These are phyloP conservation scores for Phaeosphaeria sp. DNA, from an alignment of 2,329 filamentous ascomycete species.

Conservation along the genomic window DNA sequence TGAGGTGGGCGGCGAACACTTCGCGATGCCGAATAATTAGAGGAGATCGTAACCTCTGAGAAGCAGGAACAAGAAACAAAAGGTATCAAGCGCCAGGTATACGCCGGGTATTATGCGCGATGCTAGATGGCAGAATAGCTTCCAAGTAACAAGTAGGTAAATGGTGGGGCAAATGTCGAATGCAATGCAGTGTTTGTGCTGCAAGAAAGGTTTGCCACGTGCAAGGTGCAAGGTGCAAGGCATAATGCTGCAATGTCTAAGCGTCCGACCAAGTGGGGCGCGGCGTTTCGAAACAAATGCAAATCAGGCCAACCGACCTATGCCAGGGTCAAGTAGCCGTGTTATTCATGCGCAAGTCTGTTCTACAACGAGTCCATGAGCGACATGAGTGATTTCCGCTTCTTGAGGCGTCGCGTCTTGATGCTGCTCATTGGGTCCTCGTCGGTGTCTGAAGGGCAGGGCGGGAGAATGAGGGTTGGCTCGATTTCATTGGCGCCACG, in stretches of 20 bases:
- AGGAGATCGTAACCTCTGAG: conserved; percentile 18
- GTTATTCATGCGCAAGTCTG: conserved; percentile 1
- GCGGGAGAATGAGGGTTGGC: conserved; percentile 42
- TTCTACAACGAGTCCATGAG: conserved; percentile 31
- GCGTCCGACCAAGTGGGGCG: conserved; percentile 10
- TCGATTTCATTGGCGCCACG: conserved; percentile 46
- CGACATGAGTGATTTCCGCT: conserved; percentile 48
- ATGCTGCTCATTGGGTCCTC: conserved; percentile 22
- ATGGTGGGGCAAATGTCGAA: conserved; percentile 4
- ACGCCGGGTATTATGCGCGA: conserved; percentile 25
- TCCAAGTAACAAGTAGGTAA: conserved; percentile 1
- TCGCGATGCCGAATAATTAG: conserved; percentile 17
- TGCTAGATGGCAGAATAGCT: conserved; percentile 7
- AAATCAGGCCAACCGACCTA: not conserved
- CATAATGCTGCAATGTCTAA: conserved; percentile 22
- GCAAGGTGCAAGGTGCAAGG: not conserved
- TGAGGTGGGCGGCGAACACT: conserved; percentile 23
- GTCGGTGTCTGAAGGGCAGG: conserved; percentile 30
- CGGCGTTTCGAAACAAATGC: conserved; percentile 24
- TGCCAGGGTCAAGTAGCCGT: not conserved
- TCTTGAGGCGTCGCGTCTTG: conserved; percentile 38
- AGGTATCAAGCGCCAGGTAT: not conserved
- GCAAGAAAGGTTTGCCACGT: not conserved
- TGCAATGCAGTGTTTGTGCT: conserved; percentile 7
- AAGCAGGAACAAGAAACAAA: not conserved